Evolutionary conservation across 305 asterid species (phyloP).

Genomic region (Striga hermonthica): DNA sequence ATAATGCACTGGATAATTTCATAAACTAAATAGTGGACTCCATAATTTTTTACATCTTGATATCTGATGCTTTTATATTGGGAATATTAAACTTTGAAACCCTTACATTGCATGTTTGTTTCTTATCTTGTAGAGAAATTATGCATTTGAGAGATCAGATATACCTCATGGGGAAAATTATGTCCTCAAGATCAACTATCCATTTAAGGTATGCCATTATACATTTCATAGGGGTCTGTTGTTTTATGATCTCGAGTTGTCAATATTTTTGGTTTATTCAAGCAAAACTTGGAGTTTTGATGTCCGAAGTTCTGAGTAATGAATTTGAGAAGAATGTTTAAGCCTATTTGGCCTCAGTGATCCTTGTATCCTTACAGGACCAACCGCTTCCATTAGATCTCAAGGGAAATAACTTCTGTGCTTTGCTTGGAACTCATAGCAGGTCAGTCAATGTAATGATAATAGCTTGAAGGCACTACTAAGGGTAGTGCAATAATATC

Average conservation of each 20-base stretch:
- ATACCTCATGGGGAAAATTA: conserved; percentile 82
- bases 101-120: conserved; percentile 21
- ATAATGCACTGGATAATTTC: conserved; percentile 27
- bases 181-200: conserved; percentile 80
- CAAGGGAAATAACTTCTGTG: conserved; percentile 69
- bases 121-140: conserved; percentile 59
- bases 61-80: conserved; percentile 27
- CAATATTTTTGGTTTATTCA: conserved; percentile 9
- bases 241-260: conserved; percentile 18
- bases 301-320: conserved; percentile 16
- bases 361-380: conserved; percentile 54
- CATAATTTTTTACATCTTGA: conserved; percentile 17
- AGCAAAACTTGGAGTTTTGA: conserved; percentile 25
- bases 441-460: conserved; percentile 43
- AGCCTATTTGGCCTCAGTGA: conserved; percentile 24
- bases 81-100: conserved; percentile 14
- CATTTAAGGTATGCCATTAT: conserved; percentile 60
- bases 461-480: conserved; percentile 15
- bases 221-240: conserved; percentile 13
- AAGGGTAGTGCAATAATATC: conserved; percentile 8
- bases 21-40: conserved; percentile 7
- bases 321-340: conserved; percentile 27
- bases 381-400: conserved; percentile 88
- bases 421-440: conserved; percentile 89
- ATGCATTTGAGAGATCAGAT: conserved; percentile 91